Evolutionary conservation across 495 filamentous ascomycete species (phyloP), one percentile per base, ranked within the genome.

Genomic region (Echria macrotheca): DNA sequence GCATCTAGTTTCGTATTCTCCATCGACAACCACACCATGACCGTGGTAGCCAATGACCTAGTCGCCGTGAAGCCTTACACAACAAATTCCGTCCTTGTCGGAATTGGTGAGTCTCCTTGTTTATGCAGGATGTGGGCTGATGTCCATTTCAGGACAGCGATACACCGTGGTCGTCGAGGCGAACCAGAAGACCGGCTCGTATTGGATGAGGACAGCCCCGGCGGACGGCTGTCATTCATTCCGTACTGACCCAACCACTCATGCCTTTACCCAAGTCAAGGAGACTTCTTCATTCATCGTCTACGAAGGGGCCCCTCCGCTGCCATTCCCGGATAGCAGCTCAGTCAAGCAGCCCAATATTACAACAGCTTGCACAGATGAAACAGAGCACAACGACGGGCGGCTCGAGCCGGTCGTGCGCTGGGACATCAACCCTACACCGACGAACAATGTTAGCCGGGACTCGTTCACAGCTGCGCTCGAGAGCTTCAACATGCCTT

Each of bases 131-230:
- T n/a, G n/a, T n/a, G n/a, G n/a, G n/a, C n/a, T n/a, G n/a, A n/a
- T n/a, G n/a, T n/a, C n/a, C n/a, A n/a, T n/a, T n/a, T n/a, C n/a
- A n/a, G n/a, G n/a, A n/a, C 80, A 87, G 61, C 71, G 83, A 17
- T 84, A 83, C 60, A 72, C 84, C 51, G 63, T 86, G 19, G 71
- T 87, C 45, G 67, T 86, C 17, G 28, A 31, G 28, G 28, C 28
- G 28, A 6, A 6, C 7, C 7, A 31, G 6, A 12, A 31, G 7
- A 6, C 28, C 7, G 28, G 12, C 28, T 6, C 7, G 7, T 31
- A 31, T 12, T 31, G 28, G 28, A 31, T 31, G 7, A 6, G 28
- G 28, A 31, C 28, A 6, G 6, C 6, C 28, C 6, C 12, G 7
- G 7, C 28, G 7, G 7, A 6, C 7, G 28, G 28, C 28, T 31